These are phyloP conservation scores for Gossypium trilobum DNA, from an alignment of 441 rosid species.

Conservation along the genomic window DNA sequence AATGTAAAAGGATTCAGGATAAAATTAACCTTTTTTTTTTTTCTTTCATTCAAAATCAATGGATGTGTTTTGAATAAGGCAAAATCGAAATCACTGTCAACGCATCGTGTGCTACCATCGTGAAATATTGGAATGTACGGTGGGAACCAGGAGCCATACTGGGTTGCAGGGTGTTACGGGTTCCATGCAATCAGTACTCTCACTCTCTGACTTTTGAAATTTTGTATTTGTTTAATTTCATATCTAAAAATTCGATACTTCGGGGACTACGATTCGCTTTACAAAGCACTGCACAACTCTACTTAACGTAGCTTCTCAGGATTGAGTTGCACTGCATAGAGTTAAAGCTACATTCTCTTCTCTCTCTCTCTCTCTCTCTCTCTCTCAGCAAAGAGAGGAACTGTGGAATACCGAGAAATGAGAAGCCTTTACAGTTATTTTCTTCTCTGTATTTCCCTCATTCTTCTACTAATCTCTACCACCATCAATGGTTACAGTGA, in stretches of 20 bases:
- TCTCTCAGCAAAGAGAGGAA: neutral
- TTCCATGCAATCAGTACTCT: constrained; percentile 3
- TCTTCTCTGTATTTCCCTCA: constrained; percentile 14
- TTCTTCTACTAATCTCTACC: constrained; percentile 16
- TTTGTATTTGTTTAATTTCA: constrained; percentile 22
- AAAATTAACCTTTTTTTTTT: too few relatives aligned
- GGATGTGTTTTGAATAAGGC: too few relatives aligned
- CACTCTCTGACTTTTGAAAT: constrained; percentile 8
- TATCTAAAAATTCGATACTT: constrained; percentile 1
- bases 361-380: neutral
- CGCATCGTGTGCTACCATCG: neutral
- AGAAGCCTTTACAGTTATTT: constrained; percentile 20
- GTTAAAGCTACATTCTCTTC: constrained; percentile 20
- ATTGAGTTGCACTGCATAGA: constrained; percentile 32
- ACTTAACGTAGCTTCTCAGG: constrained; percentile 19
- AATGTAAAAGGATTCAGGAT: too few relatives aligned
- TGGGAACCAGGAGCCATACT: neutral
- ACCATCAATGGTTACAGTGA: constrained; percentile 35
- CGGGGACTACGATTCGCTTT: constrained; percentile 28
- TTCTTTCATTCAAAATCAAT: too few relatives aligned
- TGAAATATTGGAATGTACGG: constrained; percentile 9
- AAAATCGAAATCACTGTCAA: constrained; percentile 1
- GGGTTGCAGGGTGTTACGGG: neutral
- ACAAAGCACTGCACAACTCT: constrained; percentile 19
- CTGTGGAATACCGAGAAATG: constrained; percentile 21